Percentiles rank a stretch among this genome's conserved stretches.
These are phyloP conservation scores for Fonsecaea pedrosoi DNA, from an alignment of 2,329 filamentous ascomycete species.

Conservation along the genomic window DNA sequence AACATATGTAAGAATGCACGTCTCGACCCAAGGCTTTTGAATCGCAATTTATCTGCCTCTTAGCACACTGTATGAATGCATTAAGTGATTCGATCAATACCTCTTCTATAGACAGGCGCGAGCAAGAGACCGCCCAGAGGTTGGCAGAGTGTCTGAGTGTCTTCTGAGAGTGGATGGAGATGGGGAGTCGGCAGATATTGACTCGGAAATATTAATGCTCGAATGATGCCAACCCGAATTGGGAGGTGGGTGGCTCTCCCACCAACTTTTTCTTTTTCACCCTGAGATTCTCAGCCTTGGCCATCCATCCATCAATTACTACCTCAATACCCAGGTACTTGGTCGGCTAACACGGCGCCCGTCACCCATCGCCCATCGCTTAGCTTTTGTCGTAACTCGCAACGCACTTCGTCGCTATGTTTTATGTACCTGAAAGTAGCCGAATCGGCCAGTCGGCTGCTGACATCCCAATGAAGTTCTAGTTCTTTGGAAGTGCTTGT, in stretches of 20 bases:
- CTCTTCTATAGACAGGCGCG: background rate
- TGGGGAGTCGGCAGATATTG: background rate
- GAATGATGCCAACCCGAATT: background rate
- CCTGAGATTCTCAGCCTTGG: constrained; percentile 17
- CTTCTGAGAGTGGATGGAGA: background rate
- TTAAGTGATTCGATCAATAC: background rate
- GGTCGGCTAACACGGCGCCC: background rate
- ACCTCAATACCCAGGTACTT: background rate
- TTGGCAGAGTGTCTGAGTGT: background rate
- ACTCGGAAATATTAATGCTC: background rate
- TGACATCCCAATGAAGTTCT: background rate
- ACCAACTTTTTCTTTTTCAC: background rate
- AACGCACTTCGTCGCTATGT: no score
- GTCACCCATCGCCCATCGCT: background rate
- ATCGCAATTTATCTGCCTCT: background rate
- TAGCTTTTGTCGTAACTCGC: background rate
- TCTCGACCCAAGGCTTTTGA: background rate
- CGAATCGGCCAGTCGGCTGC: background rate
- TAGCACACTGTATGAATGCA: background rate
- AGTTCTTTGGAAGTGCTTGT: no score
- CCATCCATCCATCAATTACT: background rate
- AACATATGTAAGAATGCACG: background rate
- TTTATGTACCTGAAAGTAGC: background rate
- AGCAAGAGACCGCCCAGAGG: background rate
- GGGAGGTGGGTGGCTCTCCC: background rate